Conservation (phyloP, 1,284 basidiomycete species). For the Austropuccinia psidii region DNA sequence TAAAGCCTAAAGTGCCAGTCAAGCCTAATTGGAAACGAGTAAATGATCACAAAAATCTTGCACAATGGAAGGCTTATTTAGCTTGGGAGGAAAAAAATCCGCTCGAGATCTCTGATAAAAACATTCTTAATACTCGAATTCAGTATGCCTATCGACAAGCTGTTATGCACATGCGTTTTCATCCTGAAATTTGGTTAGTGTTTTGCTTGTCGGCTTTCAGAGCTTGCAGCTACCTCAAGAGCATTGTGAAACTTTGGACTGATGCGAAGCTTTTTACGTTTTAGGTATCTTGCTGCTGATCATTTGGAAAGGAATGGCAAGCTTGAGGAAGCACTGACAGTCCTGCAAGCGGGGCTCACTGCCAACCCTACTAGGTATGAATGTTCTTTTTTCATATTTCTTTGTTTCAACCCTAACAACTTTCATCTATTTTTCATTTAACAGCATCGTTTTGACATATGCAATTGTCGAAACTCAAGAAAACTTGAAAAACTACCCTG, state of each 20-base stretch:
- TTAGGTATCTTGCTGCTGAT: constrained; percentile 79
- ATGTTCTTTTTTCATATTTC: constrained; percentile 2
- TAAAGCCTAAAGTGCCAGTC: constrained; percentile 44
- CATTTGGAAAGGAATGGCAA: constrained; percentile 69
- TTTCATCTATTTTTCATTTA: constrained; percentile 26
- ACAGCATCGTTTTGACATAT: constrained; percentile 35
- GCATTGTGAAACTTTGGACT: constrained; percentile 7
- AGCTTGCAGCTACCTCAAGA: neutral
- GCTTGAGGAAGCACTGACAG: constrained; percentile 69
- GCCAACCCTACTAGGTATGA: constrained; percentile 72
- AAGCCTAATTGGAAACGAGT: constrained; percentile 39
- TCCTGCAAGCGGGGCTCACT: constrained; percentile 74
- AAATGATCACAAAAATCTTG: constrained; percentile 63
- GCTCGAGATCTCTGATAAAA: constrained; percentile 74
- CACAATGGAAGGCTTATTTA: constrained; percentile 81
- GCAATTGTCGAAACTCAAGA: constrained; percentile 35
- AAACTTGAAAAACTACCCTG: constrained; percentile 41
- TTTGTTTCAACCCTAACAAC: neutral
- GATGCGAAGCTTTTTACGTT: neutral
- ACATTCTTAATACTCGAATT: constrained; percentile 62
- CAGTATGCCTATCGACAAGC: constrained; percentile 80
- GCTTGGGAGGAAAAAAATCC: constrained; percentile 96
- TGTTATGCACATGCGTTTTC: constrained; percentile 82
- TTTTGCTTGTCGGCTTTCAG: neutral
- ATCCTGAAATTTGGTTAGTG: constrained; percentile 80